These are phyloP conservation scores for Boletus speciosus DNA, from an alignment of 768 basidiomycete genomes.

Conservation along the genomic window DNA sequence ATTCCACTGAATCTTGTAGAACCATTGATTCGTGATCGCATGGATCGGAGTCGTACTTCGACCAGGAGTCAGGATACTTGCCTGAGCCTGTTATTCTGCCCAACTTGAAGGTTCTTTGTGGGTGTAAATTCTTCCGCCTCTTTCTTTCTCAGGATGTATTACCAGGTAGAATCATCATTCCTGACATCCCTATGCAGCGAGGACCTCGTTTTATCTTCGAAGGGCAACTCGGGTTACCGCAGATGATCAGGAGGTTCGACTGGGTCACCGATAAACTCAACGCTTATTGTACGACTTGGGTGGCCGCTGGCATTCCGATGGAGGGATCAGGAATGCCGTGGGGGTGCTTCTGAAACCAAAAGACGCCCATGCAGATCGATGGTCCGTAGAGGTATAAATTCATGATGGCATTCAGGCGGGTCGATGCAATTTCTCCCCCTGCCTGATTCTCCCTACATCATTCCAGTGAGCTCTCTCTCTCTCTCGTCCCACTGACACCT, in stretches of 20 bases:
- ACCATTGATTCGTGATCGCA: background rate
- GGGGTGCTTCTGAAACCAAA: background rate
- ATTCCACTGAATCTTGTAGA: background rate
- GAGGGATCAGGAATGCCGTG: background rate
- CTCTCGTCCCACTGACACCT: background rate
- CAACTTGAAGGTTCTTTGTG: too few relatives aligned
- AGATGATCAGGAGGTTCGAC: background rate
- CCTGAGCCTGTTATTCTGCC: too few relatives aligned
- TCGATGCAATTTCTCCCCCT: background rate
- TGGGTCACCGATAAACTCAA: background rate
- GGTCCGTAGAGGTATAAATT: background rate
- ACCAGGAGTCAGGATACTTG: background rate
- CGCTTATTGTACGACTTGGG: background rate
- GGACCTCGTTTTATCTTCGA: background rate
- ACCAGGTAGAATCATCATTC: background rate
- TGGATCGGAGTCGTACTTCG: background rate
- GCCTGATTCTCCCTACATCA: background rate
- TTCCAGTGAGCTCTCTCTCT: background rate
- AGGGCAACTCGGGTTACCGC: background rate
- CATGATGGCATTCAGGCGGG: too few relatives aligned
- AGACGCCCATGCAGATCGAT: too few relatives aligned
- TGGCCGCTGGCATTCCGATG: background rate
- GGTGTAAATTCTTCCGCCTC: background rate
- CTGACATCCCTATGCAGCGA: background rate
- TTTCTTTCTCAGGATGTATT: background rate